Percentiles rank a stretch among this genome's conserved stretches.
These are phyloP conservation scores for Catenaria anguillulae DNA, from an alignment of 371 early-diverging fungal species.

Conservation along the genomic window DNA sequence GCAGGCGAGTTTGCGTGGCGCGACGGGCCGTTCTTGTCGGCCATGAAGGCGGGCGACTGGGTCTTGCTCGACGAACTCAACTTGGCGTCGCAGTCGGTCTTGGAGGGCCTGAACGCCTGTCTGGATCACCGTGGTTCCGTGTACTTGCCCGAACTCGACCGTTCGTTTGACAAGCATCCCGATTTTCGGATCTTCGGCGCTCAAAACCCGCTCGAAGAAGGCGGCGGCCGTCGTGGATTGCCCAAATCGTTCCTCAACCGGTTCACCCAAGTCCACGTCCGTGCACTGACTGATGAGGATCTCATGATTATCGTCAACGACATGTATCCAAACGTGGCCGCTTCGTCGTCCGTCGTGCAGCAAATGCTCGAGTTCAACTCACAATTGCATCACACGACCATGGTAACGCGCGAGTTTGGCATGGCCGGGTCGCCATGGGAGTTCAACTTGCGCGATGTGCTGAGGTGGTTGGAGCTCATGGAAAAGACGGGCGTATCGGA, in stretches of 20 bases:
- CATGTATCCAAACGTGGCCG: constrained; percentile 37
- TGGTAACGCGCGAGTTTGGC: constrained; percentile 64
- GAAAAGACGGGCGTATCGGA: constrained; percentile 24
- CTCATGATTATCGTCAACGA: constrained; percentile 55
- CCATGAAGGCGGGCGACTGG: constrained; percentile 94
- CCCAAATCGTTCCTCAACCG: constrained; percentile 97
- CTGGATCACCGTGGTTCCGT: constrained; percentile 96
- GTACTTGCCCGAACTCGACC: constrained; percentile 85
- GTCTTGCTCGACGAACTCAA: constrained; percentile 99
- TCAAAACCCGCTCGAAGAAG: constrained; percentile 93
- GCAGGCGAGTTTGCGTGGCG: constrained; percentile 89
- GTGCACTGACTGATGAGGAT: constrained; percentile 60
- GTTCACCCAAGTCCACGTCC: constrained; percentile 90
- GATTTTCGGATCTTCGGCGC: constrained; percentile 96
- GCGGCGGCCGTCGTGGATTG: constrained; percentile 97
- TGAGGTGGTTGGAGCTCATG: constrained; percentile 83
- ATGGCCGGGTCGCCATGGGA: constrained; percentile 91
- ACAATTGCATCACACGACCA: constrained; percentile 66
- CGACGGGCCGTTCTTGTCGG: constrained; percentile 91
- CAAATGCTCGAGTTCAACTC: constrained; percentile 80
- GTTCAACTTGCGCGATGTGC: constrained; percentile 91
- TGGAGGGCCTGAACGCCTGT: constrained; percentile 98
- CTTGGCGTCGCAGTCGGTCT: constrained; percentile 95
- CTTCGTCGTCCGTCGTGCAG: constrained; percentile 28
- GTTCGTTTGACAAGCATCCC: constrained; percentile 57